Percentiles rank a stretch among this genome's conserved stretches.
Evolutionary conservation across 208 protist genomes (phyloP).

Genomic region (Borovskyia barvae): DNA sequence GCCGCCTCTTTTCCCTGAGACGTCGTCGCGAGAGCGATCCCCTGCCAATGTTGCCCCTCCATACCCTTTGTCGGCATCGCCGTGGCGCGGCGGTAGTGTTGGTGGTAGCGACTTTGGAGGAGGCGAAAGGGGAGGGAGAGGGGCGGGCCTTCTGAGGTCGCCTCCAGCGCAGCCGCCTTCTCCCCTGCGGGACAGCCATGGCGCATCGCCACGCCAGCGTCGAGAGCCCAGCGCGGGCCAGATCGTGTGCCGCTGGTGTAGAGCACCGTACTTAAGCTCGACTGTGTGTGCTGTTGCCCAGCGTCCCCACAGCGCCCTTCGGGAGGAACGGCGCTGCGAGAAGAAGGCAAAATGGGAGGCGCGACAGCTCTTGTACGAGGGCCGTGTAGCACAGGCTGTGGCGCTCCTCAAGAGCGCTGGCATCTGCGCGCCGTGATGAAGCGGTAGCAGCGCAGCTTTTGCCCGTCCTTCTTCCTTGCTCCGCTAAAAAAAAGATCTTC

Average conservation of each 20-base stretch:
- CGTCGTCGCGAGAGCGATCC: too few species aligned
- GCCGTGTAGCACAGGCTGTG: conserved; percentile 43
- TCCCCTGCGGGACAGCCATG: too few species aligned
- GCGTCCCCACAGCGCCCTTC: conserved; percentile 31
- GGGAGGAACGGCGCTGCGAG: conserved; percentile 33
- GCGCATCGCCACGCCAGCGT: not conserved
- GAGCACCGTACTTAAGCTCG: conserved; percentile 23
- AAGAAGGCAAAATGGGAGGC: conserved; percentile 50
- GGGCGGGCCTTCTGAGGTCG: too few species aligned
- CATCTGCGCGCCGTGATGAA: conserved; percentile 6
- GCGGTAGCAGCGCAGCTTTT: not conserved
- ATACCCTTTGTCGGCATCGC: too few species aligned
- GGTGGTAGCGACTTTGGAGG: too few species aligned
- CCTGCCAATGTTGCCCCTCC: too few species aligned
- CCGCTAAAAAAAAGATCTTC: not conserved
- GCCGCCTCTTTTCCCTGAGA: too few species aligned
- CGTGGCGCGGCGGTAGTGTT: too few species aligned
- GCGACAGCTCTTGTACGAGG: conserved; percentile 37
- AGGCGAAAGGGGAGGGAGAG: too few species aligned
- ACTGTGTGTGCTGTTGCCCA: conserved; percentile 27
- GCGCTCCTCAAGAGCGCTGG: conserved; percentile 21
- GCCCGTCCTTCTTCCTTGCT: not conserved
- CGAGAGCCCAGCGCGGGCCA: conserved; percentile 12
- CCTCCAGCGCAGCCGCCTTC: too few species aligned
- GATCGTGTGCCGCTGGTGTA: conserved; percentile 39